Evolutionary conservation across 305 asterid species (phyloP).

Genomic region (Fraxinus latifolia): DNA sequence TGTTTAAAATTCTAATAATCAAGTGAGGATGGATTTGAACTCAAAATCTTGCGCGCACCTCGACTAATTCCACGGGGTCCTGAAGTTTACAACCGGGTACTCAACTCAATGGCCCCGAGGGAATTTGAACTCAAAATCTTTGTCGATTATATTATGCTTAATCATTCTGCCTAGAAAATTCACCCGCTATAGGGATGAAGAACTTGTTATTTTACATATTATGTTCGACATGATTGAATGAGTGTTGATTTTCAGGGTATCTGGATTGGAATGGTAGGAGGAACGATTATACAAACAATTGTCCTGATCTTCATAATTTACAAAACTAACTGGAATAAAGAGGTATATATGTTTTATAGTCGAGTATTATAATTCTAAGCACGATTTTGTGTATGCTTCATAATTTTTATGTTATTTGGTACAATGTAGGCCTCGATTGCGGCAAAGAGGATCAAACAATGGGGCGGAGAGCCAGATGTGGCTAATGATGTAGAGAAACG

Average conservation of each 20-base stretch:
- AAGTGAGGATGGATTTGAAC: no score
- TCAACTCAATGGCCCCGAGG: no score
- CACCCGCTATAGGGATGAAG: no score
- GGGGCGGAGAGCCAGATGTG: conserved; percentile 15
- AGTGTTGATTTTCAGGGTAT: conserved; percentile 40
- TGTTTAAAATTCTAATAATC: no score
- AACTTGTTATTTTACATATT: no score
- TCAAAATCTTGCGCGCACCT: no score
- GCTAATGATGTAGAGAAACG: background rate
- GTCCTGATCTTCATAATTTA: conserved; percentile 35
- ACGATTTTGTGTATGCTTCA: background rate
- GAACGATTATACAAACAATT: conserved; percentile 35
- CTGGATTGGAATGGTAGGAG: conserved; percentile 51
- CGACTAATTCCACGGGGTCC: no score
- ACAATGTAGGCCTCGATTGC: conserved; percentile 7
- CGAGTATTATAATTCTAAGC: background rate
- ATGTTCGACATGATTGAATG: background rate
- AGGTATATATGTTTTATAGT: conserved; percentile 26
- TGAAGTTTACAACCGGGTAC: no score
- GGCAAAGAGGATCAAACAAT: conserved; percentile 12
- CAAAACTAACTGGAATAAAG: conserved; percentile 46
- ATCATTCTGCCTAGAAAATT: no score
- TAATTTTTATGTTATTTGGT: background rate
- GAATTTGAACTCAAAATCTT: no score
- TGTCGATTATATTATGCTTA: no score